Conservation (phyloP, 2,329 filamentous ascomycete genomes). For the Colletotrichum liaoningense region DNA sequence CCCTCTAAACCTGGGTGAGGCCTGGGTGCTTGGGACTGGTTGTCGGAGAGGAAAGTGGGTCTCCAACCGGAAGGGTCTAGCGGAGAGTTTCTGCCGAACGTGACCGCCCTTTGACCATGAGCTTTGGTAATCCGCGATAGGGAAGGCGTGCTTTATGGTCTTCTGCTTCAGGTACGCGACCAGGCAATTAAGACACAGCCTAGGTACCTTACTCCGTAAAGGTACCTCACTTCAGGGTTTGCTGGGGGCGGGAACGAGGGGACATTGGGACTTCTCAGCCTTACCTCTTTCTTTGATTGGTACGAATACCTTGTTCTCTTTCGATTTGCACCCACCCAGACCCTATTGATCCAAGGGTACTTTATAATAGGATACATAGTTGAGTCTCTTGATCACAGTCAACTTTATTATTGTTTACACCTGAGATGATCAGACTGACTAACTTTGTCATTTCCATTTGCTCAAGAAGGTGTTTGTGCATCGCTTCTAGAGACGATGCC, state of each 20-base stretch:
- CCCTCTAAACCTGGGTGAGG: not conserved
- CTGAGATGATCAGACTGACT: not conserved
- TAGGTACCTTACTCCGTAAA: not conserved
- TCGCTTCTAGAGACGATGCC: not conserved
- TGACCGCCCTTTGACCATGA: conserved; percentile 6
- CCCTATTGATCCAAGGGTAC: not conserved
- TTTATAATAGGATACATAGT: not conserved
- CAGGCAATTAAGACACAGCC: not conserved
- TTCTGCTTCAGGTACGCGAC: conserved; percentile 2
- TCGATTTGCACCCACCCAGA: not conserved
- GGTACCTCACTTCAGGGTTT: not conserved
- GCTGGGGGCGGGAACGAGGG: not conserved
- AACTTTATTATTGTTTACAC: not conserved
- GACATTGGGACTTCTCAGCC: not conserved
- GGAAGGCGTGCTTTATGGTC: conserved; percentile 23
- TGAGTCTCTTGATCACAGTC: not conserved
- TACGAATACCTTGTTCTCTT: not conserved
- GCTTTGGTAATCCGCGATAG: conserved; percentile 17
- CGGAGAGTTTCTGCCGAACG: not conserved
- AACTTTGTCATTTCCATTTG: not conserved
- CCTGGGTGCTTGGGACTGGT: conserved; percentile 15
- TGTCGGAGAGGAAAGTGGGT: conserved; percentile 11
- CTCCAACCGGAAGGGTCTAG: conserved; percentile 1
- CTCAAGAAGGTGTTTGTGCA: not conserved
- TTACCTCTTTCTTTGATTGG: not conserved